Evolutionary conservation across 352 stramenopile genomes (phyloP).

Genomic region (Phytophthora ramorum): DNA sequence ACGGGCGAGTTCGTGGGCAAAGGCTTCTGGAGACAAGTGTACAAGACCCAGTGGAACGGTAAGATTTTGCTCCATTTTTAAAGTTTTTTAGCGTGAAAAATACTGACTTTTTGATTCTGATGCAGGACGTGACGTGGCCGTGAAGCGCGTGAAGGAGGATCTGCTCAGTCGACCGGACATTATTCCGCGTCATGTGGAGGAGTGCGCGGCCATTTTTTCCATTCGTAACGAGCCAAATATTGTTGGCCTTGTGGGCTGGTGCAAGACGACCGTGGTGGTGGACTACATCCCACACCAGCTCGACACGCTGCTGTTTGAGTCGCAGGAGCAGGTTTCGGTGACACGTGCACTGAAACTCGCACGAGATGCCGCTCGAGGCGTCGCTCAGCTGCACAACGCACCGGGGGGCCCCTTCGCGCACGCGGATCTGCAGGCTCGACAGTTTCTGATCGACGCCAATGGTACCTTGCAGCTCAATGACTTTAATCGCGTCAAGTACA

Average conservation of each 20-base stretch:
- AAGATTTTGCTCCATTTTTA: neutral
- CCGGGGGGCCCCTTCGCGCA: constrained; percentile 77
- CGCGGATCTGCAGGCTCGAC: constrained; percentile 79
- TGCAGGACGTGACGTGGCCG: constrained; percentile 60
- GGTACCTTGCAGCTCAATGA: constrained; percentile 78
- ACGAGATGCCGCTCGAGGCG: constrained; percentile 59
- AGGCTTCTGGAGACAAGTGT: constrained; percentile 79
- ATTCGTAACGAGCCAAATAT: constrained; percentile 79
- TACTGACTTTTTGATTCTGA: neutral
- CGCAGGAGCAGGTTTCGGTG: constrained; percentile 47
- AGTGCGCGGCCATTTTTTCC: constrained; percentile 70
- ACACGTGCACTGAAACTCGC: constrained; percentile 56
- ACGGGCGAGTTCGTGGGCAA: constrained; percentile 63
- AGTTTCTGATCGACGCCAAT: constrained; percentile 75
- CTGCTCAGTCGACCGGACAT: constrained; percentile 65
- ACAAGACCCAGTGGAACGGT: constrained; percentile 79
- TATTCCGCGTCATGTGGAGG: constrained; percentile 75
- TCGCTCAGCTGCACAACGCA: constrained; percentile 72
- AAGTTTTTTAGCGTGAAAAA: neutral
- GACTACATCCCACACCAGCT: constrained; percentile 75
- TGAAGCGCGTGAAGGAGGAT: constrained; percentile 76
- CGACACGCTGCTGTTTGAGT: constrained; percentile 69
- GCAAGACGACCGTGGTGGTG: constrained; percentile 77
- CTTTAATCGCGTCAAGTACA: constrained; percentile 85
- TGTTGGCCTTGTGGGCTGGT: constrained; percentile 75